phyloP scores from a whole-genome alignment of 2,329 filamentous ascomycete genomes.

The Lecanicillium sp. region DNA sequence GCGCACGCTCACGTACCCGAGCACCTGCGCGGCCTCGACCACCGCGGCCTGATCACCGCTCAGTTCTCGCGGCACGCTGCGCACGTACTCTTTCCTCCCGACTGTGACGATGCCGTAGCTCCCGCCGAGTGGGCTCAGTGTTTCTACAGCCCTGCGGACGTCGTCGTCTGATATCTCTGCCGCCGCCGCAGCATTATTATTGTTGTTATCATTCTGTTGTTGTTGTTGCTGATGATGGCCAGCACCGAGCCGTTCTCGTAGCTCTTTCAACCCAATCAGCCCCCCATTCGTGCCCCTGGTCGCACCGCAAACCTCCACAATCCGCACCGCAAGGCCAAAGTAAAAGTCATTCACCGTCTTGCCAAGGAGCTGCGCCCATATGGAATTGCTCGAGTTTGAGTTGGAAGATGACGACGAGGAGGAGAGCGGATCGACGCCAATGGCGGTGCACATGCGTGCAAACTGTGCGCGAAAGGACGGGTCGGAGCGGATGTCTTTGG shows the following conservation, averaged over 20 bases:
- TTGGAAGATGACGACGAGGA: conserved; percentile 29
- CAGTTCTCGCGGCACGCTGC: conserved; percentile 88
- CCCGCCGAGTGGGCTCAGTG: conserved; percentile 77
- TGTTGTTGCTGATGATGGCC: too few relatives aligned
- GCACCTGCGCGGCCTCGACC: conserved; percentile 79
- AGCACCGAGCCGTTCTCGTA: conserved; percentile 56
- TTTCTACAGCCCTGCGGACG: conserved; percentile 79
- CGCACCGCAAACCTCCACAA: conserved; percentile 84
- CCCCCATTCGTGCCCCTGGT: conserved; percentile 89
- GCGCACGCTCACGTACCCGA: conserved; percentile 82
- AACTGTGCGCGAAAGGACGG: conserved; percentile 94
- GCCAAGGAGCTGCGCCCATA: conserved; percentile 90
- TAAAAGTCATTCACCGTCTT: conserved; percentile 96
- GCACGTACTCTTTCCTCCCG: conserved; percentile 77
- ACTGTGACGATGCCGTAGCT: conserved; percentile 81
- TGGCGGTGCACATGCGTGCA: conserved; percentile 94
- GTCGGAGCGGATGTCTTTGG: conserved; percentile 91
- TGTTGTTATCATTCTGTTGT: too few relatives aligned
- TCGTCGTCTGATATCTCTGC: conserved; percentile 86
- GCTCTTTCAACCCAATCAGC: conserved; percentile 78
- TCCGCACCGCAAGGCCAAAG: conserved; percentile 90
- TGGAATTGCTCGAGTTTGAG: conserved; percentile 49
- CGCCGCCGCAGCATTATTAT: conserved; percentile 47
- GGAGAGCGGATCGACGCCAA: conserved; percentile 81
- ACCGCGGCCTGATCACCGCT: conserved; percentile 91